Conservation (phyloP, 2,329 filamentous ascomycete genomes). For the Atkinsonella texensis region DNA sequence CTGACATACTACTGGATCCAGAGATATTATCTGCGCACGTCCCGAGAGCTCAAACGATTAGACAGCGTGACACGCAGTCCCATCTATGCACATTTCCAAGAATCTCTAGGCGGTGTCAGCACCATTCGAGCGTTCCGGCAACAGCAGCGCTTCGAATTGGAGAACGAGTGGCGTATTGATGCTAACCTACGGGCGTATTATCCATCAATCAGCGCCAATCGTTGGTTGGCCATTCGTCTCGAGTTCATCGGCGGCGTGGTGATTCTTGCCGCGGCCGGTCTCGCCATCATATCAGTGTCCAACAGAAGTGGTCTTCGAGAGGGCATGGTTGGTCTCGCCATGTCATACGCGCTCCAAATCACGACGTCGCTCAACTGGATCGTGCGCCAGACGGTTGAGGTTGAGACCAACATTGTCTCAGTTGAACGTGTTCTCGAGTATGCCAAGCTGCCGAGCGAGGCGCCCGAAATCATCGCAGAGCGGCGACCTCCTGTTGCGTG, state of each 20-base stretch:
- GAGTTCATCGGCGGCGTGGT: constrained; percentile 94
- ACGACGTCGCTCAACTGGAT: constrained; percentile 98
- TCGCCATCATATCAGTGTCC: constrained; percentile 70
- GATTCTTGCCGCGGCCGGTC: constrained; percentile 74
- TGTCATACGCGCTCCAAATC: constrained; percentile 96
- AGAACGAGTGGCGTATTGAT: constrained; percentile 97
- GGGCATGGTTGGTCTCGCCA: constrained; percentile 79
- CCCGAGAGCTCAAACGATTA: constrained; percentile 87
- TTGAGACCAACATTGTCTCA: constrained; percentile 99
- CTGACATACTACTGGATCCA: constrained; percentile 86
- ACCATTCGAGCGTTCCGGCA: constrained; percentile 94
- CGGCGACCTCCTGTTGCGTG: constrained; percentile 79
- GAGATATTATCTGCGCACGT: constrained; percentile 91
- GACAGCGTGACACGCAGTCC: constrained; percentile 93
- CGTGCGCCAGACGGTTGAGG: constrained; percentile 93
- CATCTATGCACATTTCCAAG: constrained; percentile 97
- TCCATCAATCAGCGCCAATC: constrained; percentile 84
- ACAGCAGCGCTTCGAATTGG: constrained; percentile 71
- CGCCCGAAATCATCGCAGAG: constrained; percentile 83
- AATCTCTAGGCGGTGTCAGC: constrained; percentile 84
- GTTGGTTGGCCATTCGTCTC: constrained; percentile 89
- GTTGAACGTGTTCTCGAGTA: constrained; percentile 97
- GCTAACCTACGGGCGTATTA: constrained; percentile 90
- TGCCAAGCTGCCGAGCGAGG: constrained; percentile 79
- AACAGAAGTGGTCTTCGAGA: constrained; percentile 50